A percentile compares a stretch with the other conserved stretches of the same genome.
Evolutionary conservation across 495 filamentous ascomycete genomes (phyloP).

Genomic region (Neurospora sp.): DNA sequence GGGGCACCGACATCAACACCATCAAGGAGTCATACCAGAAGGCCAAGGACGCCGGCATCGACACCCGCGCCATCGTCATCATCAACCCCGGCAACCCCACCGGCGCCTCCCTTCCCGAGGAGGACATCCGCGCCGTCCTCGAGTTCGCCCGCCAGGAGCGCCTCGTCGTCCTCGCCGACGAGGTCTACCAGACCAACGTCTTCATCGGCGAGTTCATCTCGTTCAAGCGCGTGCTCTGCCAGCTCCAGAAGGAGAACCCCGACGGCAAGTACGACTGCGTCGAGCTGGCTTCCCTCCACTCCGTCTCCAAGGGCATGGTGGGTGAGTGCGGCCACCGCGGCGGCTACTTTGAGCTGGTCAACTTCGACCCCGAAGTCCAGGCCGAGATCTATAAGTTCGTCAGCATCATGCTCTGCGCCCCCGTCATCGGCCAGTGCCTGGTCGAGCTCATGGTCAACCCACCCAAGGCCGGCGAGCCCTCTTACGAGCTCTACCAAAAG

Average conservation of each 20-base stretch:
- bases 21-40: conserved; percentile 60
- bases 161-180: conserved; percentile 85
- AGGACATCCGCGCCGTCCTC: conserved; percentile 72
- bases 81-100: conserved; percentile 99
- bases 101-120: conserved; percentile 66
- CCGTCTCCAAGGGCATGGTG: conserved; percentile 91
- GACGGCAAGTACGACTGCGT: conserved; percentile 64
- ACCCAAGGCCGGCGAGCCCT: conserved; percentile 68
- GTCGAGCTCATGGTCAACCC: conserved; percentile 97
- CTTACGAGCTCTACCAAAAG: conserved; percentile 66
- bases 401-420: conserved; percentile 88
- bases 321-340: conserved; percentile 96
- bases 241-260: conserved; percentile 64
- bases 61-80: conserved; percentile 85
- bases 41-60: conserved; percentile 63
- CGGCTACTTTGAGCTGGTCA: conserved; percentile 90
- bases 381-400: conserved; percentile 98
- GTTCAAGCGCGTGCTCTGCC: conserved; percentile 84
- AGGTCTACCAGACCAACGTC: conserved; percentile 98
- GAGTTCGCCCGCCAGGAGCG: conserved; percentile 77
- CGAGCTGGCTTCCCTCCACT: conserved; percentile 80
- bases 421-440: conserved; percentile 89
- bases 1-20: conserved; percentile 74
- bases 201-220: conserved; percentile 87
- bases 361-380: conserved; percentile 75